A percentile compares a stretch with the other conserved stretches of the same genome.
Evolutionary conservation across 2,329 filamentous ascomycete species (phyloP).

Genomic region (Penicillium fuscoglaucum): DNA sequence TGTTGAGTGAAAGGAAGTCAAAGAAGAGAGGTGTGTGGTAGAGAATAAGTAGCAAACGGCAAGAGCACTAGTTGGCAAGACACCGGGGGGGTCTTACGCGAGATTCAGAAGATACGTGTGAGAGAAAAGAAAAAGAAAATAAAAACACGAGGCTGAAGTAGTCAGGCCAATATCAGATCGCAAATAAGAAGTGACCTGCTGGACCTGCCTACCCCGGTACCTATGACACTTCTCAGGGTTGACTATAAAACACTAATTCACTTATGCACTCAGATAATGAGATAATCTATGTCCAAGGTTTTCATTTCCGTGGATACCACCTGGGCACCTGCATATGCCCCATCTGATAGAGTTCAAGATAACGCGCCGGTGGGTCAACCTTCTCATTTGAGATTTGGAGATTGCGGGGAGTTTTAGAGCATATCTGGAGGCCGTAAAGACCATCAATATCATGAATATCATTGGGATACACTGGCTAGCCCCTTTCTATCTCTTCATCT

Average conservation of each 20-base stretch:
- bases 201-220: conserved; percentile 15
- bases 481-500: not conserved
- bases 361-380: conserved; percentile 13
- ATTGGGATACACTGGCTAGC: not conserved
- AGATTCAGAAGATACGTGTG: not conserved
- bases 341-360: conserved; percentile 2
- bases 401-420: conserved; percentile 1
- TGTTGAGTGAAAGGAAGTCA: not conserved
- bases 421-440: not conserved
- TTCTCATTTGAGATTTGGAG: conserved; percentile 6
- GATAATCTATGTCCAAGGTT: not conserved
- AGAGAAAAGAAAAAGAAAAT: not conserved
- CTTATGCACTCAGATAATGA: not conserved
- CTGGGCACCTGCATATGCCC: not conserved
- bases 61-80: not conserved
- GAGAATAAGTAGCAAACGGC: not conserved
- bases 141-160: not conserved
- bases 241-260: not conserved
- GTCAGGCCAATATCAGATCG: not conserved
- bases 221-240: not conserved
- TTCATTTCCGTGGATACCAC: not conserved
- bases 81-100: not conserved
- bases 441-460: not conserved
- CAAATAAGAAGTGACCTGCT: conserved; percentile 16
- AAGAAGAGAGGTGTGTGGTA: not conserved